Conservation (phyloP, 352 stramenopile genomes). For the Phytophthora europaea region DNA sequence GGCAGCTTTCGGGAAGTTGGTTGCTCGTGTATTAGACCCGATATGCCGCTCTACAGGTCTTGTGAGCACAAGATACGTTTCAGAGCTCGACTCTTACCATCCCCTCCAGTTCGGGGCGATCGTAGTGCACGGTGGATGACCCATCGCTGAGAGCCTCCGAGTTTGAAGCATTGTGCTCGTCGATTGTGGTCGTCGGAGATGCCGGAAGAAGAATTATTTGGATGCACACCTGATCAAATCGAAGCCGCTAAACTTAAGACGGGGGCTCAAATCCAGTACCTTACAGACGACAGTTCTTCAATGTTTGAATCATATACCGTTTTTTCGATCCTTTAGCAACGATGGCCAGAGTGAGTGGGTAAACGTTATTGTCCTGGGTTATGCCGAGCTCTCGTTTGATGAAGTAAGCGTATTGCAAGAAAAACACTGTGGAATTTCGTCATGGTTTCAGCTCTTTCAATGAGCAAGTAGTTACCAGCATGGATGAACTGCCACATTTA, state of each 20-base stretch:
- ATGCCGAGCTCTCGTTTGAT: background rate
- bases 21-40: background rate
- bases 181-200: background rate
- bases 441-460: background rate
- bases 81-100: background rate
- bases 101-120: background rate
- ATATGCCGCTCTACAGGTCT: background rate
- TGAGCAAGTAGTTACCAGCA: background rate
- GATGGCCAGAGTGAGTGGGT: background rate
- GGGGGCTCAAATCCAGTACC: background rate
- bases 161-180: background rate
- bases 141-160: background rate
- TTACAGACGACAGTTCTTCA: background rate
- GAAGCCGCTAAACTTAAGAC: background rate
- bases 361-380: background rate
- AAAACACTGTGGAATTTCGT: background rate
- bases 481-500: slow-evolving; percentile 6
- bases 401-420: background rate
- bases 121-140: background rate
- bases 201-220: background rate
- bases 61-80: background rate
- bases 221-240: background rate
- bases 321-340: background rate
- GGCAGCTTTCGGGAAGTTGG: background rate
- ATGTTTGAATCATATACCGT: background rate